Conservation (phyloP, 345 rosid genomes). For the Hibiscus syriacus region DNA sequence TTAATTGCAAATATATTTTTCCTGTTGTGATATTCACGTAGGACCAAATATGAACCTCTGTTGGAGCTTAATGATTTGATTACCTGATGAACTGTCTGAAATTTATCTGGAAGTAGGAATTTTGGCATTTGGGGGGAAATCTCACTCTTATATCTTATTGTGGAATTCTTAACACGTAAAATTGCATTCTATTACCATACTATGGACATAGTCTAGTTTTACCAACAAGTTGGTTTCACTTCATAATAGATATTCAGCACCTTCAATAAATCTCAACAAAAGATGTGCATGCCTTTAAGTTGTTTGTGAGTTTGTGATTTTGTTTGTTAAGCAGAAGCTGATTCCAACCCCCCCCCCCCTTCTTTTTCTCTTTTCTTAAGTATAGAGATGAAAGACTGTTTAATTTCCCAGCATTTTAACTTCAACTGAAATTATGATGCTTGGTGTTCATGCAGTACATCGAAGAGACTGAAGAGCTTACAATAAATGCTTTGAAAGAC, state of each 20-base stretch:
- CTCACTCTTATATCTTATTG: neutral
- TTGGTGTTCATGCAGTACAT: slow-evolving; percentile 58
- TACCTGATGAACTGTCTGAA: neutral
- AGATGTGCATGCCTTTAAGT: neutral
- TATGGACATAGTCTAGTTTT: neutral
- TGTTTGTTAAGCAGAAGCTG: neutral
- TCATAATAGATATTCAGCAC: neutral
- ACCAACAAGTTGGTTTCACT: neutral
- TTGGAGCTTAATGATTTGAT: neutral
- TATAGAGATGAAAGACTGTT: neutral
- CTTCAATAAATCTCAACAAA: neutral
- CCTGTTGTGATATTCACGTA: neutral
- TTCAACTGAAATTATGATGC: neutral
- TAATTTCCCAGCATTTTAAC: neutral
- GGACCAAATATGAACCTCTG: neutral
- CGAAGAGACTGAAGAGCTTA: slow-evolving; percentile 93
- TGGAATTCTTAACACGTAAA: neutral
- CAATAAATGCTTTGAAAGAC: slow-evolving; percentile 63
- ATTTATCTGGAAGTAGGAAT: neutral
- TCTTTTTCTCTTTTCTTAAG: neutral
- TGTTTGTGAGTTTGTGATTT: neutral
- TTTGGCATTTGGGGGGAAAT: neutral
- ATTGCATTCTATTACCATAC: neutral
- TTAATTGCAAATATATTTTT: neutral
- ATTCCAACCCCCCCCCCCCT: neutral